Percentiles rank a stretch among this genome's conserved stretches.
These are phyloP conservation scores for Aspergillus cavernicola DNA, from an alignment of 495 filamentous ascomycete species.

Conservation along the genomic window DNA sequence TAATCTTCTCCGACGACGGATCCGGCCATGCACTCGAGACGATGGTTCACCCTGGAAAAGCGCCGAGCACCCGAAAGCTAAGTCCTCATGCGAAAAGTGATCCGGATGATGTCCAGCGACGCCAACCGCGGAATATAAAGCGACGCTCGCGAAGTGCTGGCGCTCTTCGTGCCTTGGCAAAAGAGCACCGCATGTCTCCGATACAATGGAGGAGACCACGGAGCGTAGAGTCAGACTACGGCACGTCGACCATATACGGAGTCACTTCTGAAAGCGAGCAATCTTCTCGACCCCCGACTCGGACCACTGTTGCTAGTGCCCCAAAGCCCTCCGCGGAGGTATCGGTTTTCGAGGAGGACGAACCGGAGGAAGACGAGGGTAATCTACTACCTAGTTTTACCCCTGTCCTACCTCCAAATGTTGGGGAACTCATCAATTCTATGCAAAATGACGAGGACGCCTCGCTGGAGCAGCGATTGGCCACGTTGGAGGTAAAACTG, in stretches of 20 bases:
- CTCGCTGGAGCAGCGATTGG: constrained; percentile 48
- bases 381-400: constrained; percentile 20
- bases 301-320: constrained; percentile 31
- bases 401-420: constrained; percentile 31
- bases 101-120: constrained; percentile 18
- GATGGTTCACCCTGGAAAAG: constrained; percentile 11
- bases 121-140: constrained; percentile 22
- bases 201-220: constrained; percentile 25
- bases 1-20: constrained; percentile 41
- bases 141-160: constrained; percentile 33
- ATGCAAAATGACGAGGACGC: constrained; percentile 46
- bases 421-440: constrained; percentile 37
- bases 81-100: constrained; percentile 16
- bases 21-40: constrained; percentile 29
- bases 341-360: constrained; percentile 18
- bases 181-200: constrained; percentile 25
- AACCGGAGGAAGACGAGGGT: constrained; percentile 16
- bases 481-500: constrained; percentile 52
- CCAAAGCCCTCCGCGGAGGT: constrained; percentile 22
- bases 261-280: constrained; percentile 25
- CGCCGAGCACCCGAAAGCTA: constrained; percentile 12
- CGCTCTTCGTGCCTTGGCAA: constrained; percentile 23
- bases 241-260: constrained; percentile 14
- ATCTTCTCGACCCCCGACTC: constrained; percentile 28
- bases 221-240: constrained; percentile 20